A percentile compares a stretch with the other conserved stretches of the same genome.
Conservation (phyloP, 768 basidiomycete genomes). For the Russula dissimulans region DNA sequence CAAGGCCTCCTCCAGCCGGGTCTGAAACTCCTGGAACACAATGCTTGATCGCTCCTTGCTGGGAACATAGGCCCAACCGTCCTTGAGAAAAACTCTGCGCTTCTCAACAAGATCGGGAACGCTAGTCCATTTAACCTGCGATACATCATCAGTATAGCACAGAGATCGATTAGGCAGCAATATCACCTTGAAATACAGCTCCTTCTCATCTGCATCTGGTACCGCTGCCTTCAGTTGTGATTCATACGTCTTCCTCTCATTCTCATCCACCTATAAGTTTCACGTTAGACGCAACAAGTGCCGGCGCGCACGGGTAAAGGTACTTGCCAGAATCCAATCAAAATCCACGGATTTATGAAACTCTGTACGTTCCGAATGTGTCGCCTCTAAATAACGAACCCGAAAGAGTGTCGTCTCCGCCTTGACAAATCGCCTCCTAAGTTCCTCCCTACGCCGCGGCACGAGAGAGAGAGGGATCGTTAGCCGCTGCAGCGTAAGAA, state of each 20-base stretch:
- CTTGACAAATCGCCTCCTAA: constrained; percentile 80
- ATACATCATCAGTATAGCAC: neutral
- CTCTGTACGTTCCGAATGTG: constrained; percentile 41
- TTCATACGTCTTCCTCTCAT: constrained; percentile 44
- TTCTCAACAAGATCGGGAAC: constrained; percentile 87
- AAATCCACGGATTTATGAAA: constrained; percentile 64
- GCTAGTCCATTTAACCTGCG: constrained; percentile 89
- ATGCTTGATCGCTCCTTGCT: constrained; percentile 70
- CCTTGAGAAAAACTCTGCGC: constrained; percentile 65
- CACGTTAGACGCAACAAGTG: constrained; percentile 3
- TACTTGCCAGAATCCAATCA: constrained; percentile 50
- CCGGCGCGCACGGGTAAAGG: neutral
- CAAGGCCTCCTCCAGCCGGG: constrained; percentile 59
- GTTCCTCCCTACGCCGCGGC: constrained; percentile 59
- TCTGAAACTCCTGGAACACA: constrained; percentile 78
- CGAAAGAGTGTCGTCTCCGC: constrained; percentile 81
- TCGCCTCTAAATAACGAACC: constrained; percentile 66
- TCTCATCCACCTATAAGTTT: constrained; percentile 40
- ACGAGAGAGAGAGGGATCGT: neutral
- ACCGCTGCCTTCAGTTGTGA: constrained; percentile 44
- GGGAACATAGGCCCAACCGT: constrained; percentile 87
- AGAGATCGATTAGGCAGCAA: neutral
- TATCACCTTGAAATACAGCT: constrained; percentile 63
- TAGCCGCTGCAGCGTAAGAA: neutral
- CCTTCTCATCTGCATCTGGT: constrained; percentile 33